Conservation (phyloP, 2,329 filamentous ascomycete genomes). For the Beauveria sp. region DNA sequence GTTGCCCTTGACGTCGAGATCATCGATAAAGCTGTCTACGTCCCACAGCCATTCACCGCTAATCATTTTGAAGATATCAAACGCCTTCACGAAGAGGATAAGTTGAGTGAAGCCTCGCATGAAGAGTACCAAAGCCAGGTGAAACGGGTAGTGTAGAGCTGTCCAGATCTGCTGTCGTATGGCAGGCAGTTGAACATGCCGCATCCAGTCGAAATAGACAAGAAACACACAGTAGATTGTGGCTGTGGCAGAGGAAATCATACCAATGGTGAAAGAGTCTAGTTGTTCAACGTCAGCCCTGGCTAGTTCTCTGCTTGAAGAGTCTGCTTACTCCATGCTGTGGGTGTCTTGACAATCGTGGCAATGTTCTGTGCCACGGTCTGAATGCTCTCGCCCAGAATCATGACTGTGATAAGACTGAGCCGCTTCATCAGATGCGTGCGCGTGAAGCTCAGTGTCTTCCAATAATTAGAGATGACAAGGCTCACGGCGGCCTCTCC, state of each 20-base stretch:
- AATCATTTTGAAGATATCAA: conserved; percentile 22
- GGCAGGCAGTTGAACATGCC: conserved; percentile 49
- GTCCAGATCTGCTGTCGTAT: conserved; percentile 54
- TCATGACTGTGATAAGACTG: conserved; percentile 56
- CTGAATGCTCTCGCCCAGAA: conserved; percentile 59
- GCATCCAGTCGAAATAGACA: conserved; percentile 54
- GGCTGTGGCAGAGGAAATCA: conserved; percentile 29
- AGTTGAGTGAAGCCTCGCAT: conserved; percentile 56
- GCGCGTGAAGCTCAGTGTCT: conserved; percentile 51
- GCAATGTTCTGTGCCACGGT: conserved; percentile 46
- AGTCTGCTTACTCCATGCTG: conserved; percentile 29
- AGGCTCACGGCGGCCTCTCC: conserved; percentile 46
- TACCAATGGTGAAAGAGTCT: conserved; percentile 32
- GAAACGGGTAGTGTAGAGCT: conserved; percentile 53
- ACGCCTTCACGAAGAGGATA: conserved; percentile 35
- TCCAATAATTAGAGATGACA: conserved; percentile 44
- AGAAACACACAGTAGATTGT: conserved; percentile 40
- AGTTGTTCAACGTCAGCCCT: neutral
- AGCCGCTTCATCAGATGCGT: conserved; percentile 58
- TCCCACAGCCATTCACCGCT: neutral
- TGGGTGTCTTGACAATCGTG: conserved; percentile 35
- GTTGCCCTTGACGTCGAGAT: neutral
- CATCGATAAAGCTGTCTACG: neutral
- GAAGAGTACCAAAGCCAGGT: conserved; percentile 55
- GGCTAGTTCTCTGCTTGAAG: neutral